A percentile compares a stretch with the other conserved stretches of the same genome.
phyloP scores from a whole-genome alignment of 208 protist species.

The Kentomonas sorsogonicus region DNA sequence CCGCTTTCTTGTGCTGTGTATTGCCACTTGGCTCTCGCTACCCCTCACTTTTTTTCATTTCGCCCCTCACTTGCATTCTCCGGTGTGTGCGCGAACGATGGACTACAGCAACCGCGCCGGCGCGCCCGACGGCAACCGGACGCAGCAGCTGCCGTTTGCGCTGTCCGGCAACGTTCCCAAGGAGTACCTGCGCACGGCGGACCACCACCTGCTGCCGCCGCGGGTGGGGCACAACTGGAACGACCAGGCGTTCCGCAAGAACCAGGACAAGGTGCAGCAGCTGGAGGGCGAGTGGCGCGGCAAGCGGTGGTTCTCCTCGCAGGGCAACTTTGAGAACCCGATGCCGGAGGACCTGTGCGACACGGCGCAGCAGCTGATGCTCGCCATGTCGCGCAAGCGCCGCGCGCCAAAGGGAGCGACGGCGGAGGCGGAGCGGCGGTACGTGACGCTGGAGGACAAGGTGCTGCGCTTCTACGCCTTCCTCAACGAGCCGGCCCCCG shows the following conservation, averaged over 20 bases:
- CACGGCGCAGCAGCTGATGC: slow-evolving; percentile 73
- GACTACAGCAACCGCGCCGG: too few relatives aligned
- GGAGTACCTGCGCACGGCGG: slow-evolving; percentile 69
- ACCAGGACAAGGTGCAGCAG: slow-evolving; percentile 79
- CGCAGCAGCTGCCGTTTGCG: too few relatives aligned
- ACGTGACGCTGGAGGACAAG: slow-evolving; percentile 88
- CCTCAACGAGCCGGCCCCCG: slow-evolving; percentile 91
- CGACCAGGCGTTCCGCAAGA: slow-evolving; percentile 75
- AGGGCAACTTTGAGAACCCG: slow-evolving; percentile 37
- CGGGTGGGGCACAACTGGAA: slow-evolving; percentile 87
- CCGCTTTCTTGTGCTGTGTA: background rate
- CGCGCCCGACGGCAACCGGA: too few relatives aligned
- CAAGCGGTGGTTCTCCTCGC: slow-evolving; percentile 46
- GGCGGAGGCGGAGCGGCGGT: slow-evolving; percentile 14
- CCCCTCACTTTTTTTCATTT: background rate
- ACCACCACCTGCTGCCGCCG: slow-evolving; percentile 71
- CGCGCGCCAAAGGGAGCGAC: slow-evolving; percentile 15
- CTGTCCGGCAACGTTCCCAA: slow-evolving; percentile 64
- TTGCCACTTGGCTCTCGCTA: background rate
- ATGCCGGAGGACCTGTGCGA: slow-evolving; percentile 35
- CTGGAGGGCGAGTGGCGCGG: slow-evolving; percentile 79
- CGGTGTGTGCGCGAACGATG: too few relatives aligned
- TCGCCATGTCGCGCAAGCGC: slow-evolving; percentile 32
- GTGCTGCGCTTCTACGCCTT: slow-evolving; percentile 95
- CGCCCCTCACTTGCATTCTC: too few relatives aligned